Evolutionary conservation across 176 grass and related monocot genomes (phyloP), one percentile per base, ranked within the genome.

Genomic region (Dendrocalamus sinicus): DNA sequence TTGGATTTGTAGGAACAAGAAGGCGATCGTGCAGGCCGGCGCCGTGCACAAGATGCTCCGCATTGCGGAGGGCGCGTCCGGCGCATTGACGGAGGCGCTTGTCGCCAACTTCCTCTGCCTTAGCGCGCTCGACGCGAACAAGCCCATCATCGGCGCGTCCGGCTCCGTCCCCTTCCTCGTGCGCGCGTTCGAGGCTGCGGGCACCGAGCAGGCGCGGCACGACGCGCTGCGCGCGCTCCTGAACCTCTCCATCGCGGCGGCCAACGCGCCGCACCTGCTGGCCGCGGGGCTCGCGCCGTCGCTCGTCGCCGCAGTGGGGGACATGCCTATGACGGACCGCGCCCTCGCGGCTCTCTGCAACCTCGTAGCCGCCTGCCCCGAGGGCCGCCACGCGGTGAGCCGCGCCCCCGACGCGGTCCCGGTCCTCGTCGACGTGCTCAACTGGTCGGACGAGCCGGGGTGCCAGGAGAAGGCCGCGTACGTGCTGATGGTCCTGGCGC

Each of bases 381-480:
- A 99, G 72, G 96, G 86, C 14, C 90, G 96, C 41, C 88, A 86
- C n/a, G 79, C 78, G 13, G 84, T 96, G 61, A 88, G 84, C 86
- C 87, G 83, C 41, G 86, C 61, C 44, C 45, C 74, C 23, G 93
- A 94, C 73, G 90, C 88, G 17, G 88, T 96, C 5, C 65, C 79
- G 0, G 74, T 70, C 6, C 84, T 99, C 30, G 91, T 99, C 5
- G 96, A 99, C 90, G 93, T 88, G 53, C 93, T 99, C 28, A 50
- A 75, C n/a, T 99, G 96, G 93, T 70, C 81, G 9, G 96, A 96
- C 81, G 90, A 92, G 50, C 78, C 89, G 2, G 89, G 81, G 0
- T 99, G 96, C 87, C 93, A 99, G 91, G 96, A 99, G 86, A 96
- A 96, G 86, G 89, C 92, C 0, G 88, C 90, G 12, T 96, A 99